Evolutionary conservation across 805 yeast species (phyloP).

Genomic region (Wickerhamiella australiensis): DNA sequence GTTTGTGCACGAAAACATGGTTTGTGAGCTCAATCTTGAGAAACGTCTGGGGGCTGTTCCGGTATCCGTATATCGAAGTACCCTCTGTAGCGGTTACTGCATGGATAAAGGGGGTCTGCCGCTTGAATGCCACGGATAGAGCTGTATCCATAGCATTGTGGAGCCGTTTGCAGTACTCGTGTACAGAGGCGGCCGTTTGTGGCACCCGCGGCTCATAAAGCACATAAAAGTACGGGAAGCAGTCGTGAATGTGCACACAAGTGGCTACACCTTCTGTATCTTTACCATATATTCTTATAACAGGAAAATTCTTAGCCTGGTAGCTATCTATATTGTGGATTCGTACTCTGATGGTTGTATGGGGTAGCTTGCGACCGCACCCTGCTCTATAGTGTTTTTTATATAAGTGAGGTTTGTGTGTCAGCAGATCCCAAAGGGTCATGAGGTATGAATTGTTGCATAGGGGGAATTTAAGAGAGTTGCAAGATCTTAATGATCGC

Average conservation of each 20-base stretch:
- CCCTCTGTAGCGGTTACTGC: constrained; percentile 47
- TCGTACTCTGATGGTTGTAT: constrained; percentile 22
- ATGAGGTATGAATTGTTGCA: constrained; percentile 4
- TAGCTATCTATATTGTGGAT: constrained; percentile 27
- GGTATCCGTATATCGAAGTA: constrained; percentile 74
- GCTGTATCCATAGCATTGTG: constrained; percentile 22
- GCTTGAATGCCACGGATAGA: constrained; percentile 22
- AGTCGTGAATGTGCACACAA: constrained; percentile 68
- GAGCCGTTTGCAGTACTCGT: constrained; percentile 16
- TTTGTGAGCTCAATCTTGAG: constrained; percentile 57
- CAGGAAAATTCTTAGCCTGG: constrained; percentile 41
- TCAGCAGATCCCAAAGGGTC: no score
- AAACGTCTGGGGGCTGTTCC: constrained; percentile 48
- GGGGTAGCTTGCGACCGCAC: no score
- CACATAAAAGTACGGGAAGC: constrained; percentile 68
- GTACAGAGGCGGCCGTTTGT: constrained; percentile 15
- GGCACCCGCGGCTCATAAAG: constrained; percentile 18
- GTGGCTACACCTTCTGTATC: constrained; percentile 47
- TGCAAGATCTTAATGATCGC: background rate
- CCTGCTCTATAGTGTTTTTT: no score
- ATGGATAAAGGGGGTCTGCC: constrained; percentile 25
- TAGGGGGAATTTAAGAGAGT: background rate
- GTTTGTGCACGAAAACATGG: constrained; percentile 45
- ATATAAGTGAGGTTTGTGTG: no score
- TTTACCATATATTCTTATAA: constrained; percentile 66